These are phyloP conservation scores for Crucibulum cyathiforme DNA, from an alignment of 1,284 basidiomycete genomes.

Conservation along the genomic window DNA sequence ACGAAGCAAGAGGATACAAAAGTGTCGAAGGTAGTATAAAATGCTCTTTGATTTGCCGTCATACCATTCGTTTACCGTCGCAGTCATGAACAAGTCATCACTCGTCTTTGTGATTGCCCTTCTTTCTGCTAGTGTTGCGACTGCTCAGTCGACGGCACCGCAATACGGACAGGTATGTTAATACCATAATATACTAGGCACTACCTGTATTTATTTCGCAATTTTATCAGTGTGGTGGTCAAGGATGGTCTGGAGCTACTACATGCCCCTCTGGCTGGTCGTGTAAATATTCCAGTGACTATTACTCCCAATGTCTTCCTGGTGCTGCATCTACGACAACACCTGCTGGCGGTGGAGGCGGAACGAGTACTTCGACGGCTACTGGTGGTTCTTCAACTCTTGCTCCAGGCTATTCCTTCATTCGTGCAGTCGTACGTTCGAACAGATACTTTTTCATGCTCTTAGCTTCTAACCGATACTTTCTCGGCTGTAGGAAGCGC, in stretches of 20 bases:
- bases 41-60: too few relatives aligned
- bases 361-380: conserved; percentile 42
- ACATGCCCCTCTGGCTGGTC: conserved; percentile 53
- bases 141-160: conserved; percentile 28
- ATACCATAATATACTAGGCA: background rate
- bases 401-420: conserved; percentile 59
- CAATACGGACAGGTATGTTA: conserved; percentile 37
- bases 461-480: background rate
- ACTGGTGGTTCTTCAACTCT: conserved; percentile 51
- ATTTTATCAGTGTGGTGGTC: conserved; percentile 46
- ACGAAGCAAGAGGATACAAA: background rate
- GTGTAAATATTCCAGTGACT: conserved; percentile 51
- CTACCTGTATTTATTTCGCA: background rate
- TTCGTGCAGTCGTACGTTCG: conserved; percentile 61
- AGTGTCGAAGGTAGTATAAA: background rate
- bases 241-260: conserved; percentile 57
- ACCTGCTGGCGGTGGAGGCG: conserved; percentile 18
- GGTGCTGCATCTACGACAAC: conserved; percentile 36
- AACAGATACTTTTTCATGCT: background rate
- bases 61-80: background rate
- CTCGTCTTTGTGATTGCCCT: conserved; percentile 17
- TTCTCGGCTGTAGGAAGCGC: conserved; percentile 49
- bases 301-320: conserved; percentile 62
- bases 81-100: conserved; percentile 14
- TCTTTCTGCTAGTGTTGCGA: conserved; percentile 14